Conservation (phyloP, 805 yeast genomes). For the Schwanniomyces vanrijiae region DNA sequence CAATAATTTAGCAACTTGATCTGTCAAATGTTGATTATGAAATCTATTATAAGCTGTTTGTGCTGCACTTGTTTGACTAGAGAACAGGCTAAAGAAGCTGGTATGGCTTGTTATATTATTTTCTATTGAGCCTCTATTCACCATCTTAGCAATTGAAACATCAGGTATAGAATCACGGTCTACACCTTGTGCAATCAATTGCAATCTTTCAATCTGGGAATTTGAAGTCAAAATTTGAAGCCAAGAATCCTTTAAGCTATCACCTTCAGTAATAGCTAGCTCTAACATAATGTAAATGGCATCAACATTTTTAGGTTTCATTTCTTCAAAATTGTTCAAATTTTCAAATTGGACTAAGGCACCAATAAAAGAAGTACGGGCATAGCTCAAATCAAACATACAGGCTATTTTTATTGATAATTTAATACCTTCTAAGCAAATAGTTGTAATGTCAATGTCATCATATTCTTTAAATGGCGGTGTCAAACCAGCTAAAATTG, state of each 20-base stretch:
- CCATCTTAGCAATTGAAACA: conserved; percentile 71
- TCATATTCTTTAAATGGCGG: conserved; percentile 90
- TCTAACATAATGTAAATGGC: conserved; percentile 76
- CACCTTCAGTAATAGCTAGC: conserved; percentile 79
- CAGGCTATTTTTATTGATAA: conserved; percentile 82
- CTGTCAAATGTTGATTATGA: conserved; percentile 65
- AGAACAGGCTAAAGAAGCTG: conserved; percentile 59
- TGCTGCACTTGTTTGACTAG: conserved; percentile 50
- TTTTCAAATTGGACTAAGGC: conserved; percentile 87
- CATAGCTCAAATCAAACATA: conserved; percentile 77
- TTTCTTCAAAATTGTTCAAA: conserved; percentile 73
- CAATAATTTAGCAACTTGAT: conserved; percentile 56
- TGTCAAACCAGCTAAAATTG: conserved; percentile 88
- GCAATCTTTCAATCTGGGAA: conserved; percentile 89
- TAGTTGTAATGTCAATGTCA: conserved; percentile 64
- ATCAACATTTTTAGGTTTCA: conserved; percentile 74
- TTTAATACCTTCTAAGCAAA: conserved; percentile 83
- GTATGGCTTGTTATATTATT: conserved; percentile 39
- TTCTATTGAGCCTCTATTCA: conserved; percentile 55
- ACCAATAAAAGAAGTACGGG: conserved; percentile 85
- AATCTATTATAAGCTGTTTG: conserved; percentile 71
- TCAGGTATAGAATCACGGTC: conserved; percentile 85
- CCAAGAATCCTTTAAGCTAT: conserved; percentile 73
- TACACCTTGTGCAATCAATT: conserved; percentile 82
- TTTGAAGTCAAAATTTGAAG: conserved; percentile 74